Base-by-base conservation (phyloP, 345 rosid species). In the Isatis tinctoria region DNA sequence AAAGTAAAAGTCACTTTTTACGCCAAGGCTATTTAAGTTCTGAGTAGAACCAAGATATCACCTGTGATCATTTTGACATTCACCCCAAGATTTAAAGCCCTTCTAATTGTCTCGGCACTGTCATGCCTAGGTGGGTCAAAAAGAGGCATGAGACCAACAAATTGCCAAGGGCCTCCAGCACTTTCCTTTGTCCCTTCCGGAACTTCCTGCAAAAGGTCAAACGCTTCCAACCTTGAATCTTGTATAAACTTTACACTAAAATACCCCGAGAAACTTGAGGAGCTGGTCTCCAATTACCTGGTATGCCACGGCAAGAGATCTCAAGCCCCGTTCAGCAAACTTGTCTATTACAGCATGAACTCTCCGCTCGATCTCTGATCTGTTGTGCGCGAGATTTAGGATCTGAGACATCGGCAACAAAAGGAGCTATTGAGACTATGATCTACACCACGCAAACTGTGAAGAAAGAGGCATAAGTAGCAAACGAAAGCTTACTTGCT, bases 81-180 rank as follows among this genome's bases (percentile, higher is more conserved):
- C 45, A 95, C 97, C 16, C 99, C 99, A 45, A 95, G 99, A 75
- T 95, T 92, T 68, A 92, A 74, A 59, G 99, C 99, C 72, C 94
- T 84, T 79, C 94, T 86, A 52, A 92, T 95, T 6, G 99, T 95
- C 83, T 95, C 98, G 1, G 99, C 98, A 85, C 97, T 95, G 57
- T 95, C 98, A 77, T 92, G 98, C 81, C 99, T 89, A 17, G 99
- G 99, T 36, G 99, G 99, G 73, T 95, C 99, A 73, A 95, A 95
- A 57, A 95, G 98, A 63, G 99, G 99, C 99, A 95, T 83, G 78
- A 95, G 91, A 66, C 98, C 99, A 49, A 87, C 72, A 78, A 95
- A 92, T 76, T 90, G 97, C 99, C 99, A 95, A 24, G 94, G 96
- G 47, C 97, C 94, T 72, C 98, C 99, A 53, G 89, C 61, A 82